A percentile compares a stretch with the other conserved stretches of the same genome.
These are phyloP conservation scores for Trichophyton schoenleinii DNA, from an alignment of 2,329 filamentous ascomycete species.

Conservation along the genomic window DNA sequence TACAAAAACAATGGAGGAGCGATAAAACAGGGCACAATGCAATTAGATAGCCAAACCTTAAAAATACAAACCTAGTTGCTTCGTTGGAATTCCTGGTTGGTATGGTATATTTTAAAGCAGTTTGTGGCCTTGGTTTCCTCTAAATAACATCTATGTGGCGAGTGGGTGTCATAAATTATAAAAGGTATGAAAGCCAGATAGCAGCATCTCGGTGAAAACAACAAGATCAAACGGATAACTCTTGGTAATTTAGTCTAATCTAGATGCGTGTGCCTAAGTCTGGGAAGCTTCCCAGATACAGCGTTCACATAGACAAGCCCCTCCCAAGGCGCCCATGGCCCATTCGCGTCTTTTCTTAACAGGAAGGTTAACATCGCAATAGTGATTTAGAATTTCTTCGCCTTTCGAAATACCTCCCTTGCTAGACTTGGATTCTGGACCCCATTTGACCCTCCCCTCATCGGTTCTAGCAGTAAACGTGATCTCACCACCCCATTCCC, in stretches of 20 bases:
- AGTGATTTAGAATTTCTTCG: constrained; percentile 85
- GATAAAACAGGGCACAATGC: not conserved
- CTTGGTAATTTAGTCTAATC: not conserved
- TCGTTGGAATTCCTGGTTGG: not conserved
- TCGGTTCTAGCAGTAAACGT: constrained; percentile 25
- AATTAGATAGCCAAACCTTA: not conserved
- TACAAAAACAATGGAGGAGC: not conserved
- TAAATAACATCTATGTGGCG: too few species aligned
- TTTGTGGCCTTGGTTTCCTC: too few species aligned
- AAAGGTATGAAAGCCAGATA: too few species aligned
- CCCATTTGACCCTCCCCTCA: constrained; percentile 28
- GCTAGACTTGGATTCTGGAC: constrained; percentile 33
- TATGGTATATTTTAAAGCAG: not conserved
- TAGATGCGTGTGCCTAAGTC: not conserved
- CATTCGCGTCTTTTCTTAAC: constrained; percentile 78
- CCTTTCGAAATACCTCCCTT: constrained; percentile 56
- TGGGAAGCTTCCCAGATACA: constrained; percentile 56
- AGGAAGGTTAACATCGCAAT: constrained; percentile 70
- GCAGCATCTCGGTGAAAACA: too few species aligned
- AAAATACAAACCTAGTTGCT: not conserved
- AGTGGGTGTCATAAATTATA: too few species aligned
- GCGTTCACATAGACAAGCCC: constrained; percentile 72
- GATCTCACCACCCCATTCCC: constrained; percentile 63
- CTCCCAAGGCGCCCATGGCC: constrained; percentile 76
- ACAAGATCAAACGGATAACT: not conserved